Base-by-base conservation (phyloP, 2,329 filamentous ascomycete genomes). In the Exserohilum rostratum region DNA sequence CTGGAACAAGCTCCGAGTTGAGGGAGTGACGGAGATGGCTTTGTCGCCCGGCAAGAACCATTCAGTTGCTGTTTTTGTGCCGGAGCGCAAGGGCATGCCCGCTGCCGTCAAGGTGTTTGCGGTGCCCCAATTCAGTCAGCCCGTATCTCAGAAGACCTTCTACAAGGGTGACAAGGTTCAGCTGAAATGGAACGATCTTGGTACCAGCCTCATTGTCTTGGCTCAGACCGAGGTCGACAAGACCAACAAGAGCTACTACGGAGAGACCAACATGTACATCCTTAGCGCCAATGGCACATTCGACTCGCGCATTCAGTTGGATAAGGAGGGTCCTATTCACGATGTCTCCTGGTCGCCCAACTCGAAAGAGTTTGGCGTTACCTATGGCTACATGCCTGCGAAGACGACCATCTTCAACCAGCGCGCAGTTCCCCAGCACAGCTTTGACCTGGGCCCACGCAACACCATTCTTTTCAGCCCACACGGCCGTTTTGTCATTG, bases 101-200 rank as follows among this genome's bases (percentile, higher is more conserved):
- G 93, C 95, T 50, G 86, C 90, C 1, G 92, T 98, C 76, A 96
- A 96, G 79, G 90, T 98, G 57, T 99, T 90, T 81, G 91, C 93
- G 65, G 90, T 98, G 31, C 93, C 95, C 37, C 84, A 95, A 67
- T 98, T 98, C 78, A 84, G 79, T 60, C 81, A 80, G 48, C 88
- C 93, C 4, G 87, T 96, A 45, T 97, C 93, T 34, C 93, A 98
- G 76, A 99, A 99, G 87, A 97, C 90, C 1, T 99, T 99, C 75
- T 99, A 92, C 86, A 99, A 99, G 82, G 93, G 93, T 61, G 95
- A 99, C 82, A 98, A 98, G 82, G 93, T 99, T 43, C 92, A 97
- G 78, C 82, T 99, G 72, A 97, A 97, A 81, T 99, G 95, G 95
- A 99, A 99, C 78, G 86, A 89, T 64, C 83, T 91, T 58, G 95